phyloP scores from a whole-genome alignment of 2,329 filamentous ascomycete species.

The Trichoderma cornu-damae region DNA sequence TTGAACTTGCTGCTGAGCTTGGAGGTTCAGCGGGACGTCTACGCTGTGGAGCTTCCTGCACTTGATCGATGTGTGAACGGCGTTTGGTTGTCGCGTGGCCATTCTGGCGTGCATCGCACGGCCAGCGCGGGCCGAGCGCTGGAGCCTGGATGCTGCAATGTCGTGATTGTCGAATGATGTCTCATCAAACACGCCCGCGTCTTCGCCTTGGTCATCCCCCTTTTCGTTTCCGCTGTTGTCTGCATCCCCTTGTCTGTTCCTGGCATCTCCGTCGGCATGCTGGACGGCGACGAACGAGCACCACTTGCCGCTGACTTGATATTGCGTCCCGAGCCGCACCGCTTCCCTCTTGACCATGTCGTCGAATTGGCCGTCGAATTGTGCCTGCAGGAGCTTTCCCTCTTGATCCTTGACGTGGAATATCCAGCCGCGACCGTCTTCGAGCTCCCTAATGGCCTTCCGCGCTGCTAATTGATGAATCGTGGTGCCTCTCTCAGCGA shows the following conservation, averaged over 20 bases:
- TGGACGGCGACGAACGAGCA: conserved; percentile 68
- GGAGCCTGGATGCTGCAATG: too few relatives aligned
- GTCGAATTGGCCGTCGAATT: conserved; percentile 46
- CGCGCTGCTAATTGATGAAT: conserved; percentile 67
- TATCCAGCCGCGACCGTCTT: conserved; percentile 65
- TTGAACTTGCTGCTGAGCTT: too few relatives aligned
- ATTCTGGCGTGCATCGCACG: background rate
- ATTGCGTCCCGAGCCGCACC: conserved; percentile 59
- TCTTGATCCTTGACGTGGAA: conserved; percentile 43
- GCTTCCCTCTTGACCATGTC: conserved; percentile 61
- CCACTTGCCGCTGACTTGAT: conserved; percentile 64
- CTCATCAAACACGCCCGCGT: background rate
- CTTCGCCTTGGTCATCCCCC: background rate
- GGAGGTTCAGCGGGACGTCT: too few relatives aligned
- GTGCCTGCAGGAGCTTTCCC: conserved; percentile 42
- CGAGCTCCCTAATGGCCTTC: conserved; percentile 63
- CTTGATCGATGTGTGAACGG: too few relatives aligned
- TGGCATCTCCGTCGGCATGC: conserved; percentile 27
- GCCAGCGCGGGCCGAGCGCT: background rate
- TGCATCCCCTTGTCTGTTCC: background rate
- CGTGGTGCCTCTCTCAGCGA: conserved; percentile 44
- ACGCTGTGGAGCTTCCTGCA: too few relatives aligned
- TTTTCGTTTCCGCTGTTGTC: background rate
- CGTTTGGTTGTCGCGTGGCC: too few relatives aligned
- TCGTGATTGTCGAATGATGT: background rate